Conservation (phyloP, 441 rosid species). For the Theobroma grandiflorum region DNA sequence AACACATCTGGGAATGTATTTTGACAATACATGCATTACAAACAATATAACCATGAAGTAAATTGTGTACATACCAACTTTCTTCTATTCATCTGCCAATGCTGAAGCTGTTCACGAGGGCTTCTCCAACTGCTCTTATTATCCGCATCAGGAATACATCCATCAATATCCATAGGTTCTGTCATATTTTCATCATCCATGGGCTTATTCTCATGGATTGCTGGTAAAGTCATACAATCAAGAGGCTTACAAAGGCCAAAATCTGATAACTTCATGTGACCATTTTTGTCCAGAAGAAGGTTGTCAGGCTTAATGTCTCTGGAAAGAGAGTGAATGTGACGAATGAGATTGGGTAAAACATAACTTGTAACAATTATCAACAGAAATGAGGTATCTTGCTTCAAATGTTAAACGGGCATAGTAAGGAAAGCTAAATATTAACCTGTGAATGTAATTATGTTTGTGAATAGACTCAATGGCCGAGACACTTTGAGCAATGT, state of each 20-base stretch:
- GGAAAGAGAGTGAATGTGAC: constrained; percentile 39
- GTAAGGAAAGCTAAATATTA: constrained; percentile 31
- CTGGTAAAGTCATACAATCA: constrained; percentile 81
- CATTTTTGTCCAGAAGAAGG: constrained; percentile 91
- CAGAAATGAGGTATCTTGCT: constrained; percentile 17
- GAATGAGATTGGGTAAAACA: constrained; percentile 33
- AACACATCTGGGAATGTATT: constrained; percentile 3
- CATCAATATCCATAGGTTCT: constrained; percentile 92
- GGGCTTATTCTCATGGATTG: constrained; percentile 78
- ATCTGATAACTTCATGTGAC: constrained; percentile 98
- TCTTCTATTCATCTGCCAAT: constrained; percentile 99
- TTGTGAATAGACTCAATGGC: constrained; percentile 96
- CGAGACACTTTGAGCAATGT: constrained; percentile 93
- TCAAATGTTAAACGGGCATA: constrained; percentile 24
- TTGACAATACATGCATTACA: neutral
- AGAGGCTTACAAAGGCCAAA: constrained; percentile 99
- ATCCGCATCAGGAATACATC: constrained; percentile 75
- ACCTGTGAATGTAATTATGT: constrained; percentile 97
- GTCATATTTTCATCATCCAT: constrained; percentile 64
- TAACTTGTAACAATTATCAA: constrained; percentile 15
- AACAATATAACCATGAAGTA: constrained; percentile 19
- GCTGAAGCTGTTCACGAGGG: constrained; percentile 93
- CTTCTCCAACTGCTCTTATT: constrained; percentile 85
- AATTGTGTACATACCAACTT: constrained; percentile 77
- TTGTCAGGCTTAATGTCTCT: constrained; percentile 98